phyloP scores from a whole-genome alignment of 192 early-diverging fungal genomes.

The Cladochytrium replicatum region DNA sequence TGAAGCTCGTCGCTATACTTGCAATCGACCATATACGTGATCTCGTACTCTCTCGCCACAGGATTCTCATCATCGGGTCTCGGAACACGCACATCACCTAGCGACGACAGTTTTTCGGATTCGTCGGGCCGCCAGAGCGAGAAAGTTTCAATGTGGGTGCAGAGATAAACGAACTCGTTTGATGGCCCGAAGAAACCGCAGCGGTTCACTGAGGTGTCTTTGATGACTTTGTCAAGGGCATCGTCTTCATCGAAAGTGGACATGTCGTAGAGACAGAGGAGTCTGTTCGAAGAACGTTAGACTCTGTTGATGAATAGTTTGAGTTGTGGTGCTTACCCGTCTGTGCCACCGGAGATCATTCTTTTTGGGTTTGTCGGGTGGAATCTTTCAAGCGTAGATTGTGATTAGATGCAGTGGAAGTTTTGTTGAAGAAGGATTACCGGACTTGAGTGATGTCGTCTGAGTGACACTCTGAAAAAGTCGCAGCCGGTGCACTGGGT shows the following conservation, averaged over 20 bases:
- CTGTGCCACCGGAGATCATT: constrained; percentile 38
- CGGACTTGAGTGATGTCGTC: constrained; percentile 42
- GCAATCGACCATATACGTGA: constrained; percentile 63
- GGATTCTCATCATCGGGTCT: constrained; percentile 8
- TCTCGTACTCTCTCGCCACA: constrained; percentile 19
- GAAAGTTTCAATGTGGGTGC: constrained; percentile 88
- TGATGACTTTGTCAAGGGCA: constrained; percentile 69
- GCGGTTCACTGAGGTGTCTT: constrained; percentile 70
- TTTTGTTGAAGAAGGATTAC: neutral
- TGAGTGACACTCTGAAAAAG: constrained; percentile 39
- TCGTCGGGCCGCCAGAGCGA: constrained; percentile 62
- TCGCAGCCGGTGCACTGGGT: constrained; percentile 4
- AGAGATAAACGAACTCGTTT: constrained; percentile 77
- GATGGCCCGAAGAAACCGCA: constrained; percentile 86
- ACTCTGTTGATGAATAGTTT: too few relatives aligned
- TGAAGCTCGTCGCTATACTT: constrained; percentile 55
- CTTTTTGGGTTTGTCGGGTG: constrained; percentile 27
- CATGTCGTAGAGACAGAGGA: constrained; percentile 67
- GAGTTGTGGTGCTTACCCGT: constrained; percentile 20
- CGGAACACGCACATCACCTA: constrained; percentile 68
- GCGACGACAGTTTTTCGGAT: constrained; percentile 28
- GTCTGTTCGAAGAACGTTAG: constrained; percentile 1
- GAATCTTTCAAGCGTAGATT: constrained; percentile 13
- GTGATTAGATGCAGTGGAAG: neutral
- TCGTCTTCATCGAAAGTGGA: constrained; percentile 78